Conservation (phyloP, 2,329 filamentous ascomycete genomes). For the Exophiala xenobiotica region DNA sequence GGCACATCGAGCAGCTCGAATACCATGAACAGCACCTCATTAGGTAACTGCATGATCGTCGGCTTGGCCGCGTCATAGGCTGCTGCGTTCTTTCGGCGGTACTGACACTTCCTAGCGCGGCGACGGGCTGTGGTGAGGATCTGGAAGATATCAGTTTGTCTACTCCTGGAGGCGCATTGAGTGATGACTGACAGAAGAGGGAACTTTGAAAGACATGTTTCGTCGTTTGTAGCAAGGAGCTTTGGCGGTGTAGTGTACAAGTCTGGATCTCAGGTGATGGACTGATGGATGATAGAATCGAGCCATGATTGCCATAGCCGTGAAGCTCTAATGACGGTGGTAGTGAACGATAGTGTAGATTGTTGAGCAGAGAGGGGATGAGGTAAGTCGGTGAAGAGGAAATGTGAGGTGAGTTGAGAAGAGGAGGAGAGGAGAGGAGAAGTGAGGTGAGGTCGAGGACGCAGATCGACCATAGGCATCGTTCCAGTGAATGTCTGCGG, state of each 20-base stretch:
- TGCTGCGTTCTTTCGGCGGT: not conserved
- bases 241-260: no score
- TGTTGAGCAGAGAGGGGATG: no score
- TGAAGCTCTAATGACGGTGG: not conserved
- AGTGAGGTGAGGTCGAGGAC: not conserved
- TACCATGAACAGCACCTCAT: slow-evolving; percentile 2
- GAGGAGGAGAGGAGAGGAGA: not conserved
- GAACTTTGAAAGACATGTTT: not conserved
- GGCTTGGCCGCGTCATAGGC: not conserved
- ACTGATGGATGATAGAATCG: no score
- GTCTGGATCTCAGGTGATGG: no score
- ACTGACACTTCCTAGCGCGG: not conserved
- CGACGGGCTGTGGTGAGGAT: not conserved
- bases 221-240: no score
- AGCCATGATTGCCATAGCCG: no score
- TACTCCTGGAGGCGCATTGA: no score
- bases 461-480: not conserved
- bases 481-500: not conserved
- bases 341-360: no score
- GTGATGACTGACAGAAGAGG: no score
- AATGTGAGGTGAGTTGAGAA: not conserved
- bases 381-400: not conserved
- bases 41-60: not conserved
- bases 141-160: not conserved
- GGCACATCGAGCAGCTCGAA: slow-evolving; percentile 7